Evolutionary conservation across 2,329 filamentous ascomycete species (phyloP), one percentile per base, ranked within the genome.

Genomic region (Blumeriella jaapii): DNA sequence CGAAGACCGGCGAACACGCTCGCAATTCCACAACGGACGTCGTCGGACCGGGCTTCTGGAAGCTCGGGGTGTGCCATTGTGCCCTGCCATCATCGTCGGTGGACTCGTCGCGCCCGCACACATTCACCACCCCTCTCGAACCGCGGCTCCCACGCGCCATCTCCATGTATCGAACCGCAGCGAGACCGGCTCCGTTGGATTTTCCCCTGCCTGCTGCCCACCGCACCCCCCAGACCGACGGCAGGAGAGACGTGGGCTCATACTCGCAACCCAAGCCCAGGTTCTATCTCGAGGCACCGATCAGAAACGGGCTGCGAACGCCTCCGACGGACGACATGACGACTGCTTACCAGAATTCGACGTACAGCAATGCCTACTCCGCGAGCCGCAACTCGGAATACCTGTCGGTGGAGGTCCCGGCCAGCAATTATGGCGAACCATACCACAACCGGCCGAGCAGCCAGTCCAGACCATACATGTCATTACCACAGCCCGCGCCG

Each of bases 311-410:
- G 41, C 61, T 70, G 48, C 60, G 57, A 50, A 69, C 67, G 40
- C 68, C 68, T 33, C 68, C 67, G 25, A 54, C 59, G 45, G 67
- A 71, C 58, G 59, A 62, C 28, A 64, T 73, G 69, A 67, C 66
- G 42, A 58, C 64, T n/a, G 45, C 50, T 26, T 71, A 70, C 46
- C 65, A 68, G 32, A 58, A 58, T 30, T 47, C 62, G 9, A 55
- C 61, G 36, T 58, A 66, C 48, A 59, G 62, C 40, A 59, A 61
- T 34, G 22, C 27, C 16, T 71, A 68, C 53, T 61, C 66, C 25
- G 58, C 52, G 44, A 62, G 47, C 32, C 39, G 44, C 35, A 48
- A 68, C 58, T 57, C 59, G 30, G 39, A 54, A 19, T 53, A 50
- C 24, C 31, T 48, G 4, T 29, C 29, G 6, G 28, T 45, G 13